phyloP scores from a whole-genome alignment of 192 early-diverging fungal genomes.

The Linnemannia zychae region DNA sequence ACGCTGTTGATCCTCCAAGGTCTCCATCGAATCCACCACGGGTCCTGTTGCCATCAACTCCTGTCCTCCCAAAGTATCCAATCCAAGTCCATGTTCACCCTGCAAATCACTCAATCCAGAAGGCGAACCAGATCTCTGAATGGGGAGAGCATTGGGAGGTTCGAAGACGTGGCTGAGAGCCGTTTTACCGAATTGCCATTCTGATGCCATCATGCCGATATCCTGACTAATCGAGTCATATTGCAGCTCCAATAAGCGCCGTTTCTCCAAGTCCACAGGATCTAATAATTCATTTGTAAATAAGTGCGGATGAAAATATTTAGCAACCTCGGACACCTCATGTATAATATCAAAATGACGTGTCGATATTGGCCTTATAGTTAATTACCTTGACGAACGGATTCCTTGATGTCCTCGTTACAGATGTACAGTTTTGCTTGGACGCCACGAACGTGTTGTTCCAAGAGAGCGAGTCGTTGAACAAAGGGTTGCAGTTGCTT shows the following conservation, averaged over 20 bases:
- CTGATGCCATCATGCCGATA: conserved; percentile 61
- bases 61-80: conserved; percentile 15
- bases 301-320: not conserved
- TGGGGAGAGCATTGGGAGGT: conserved; percentile 15
- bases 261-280: conserved; percentile 26
- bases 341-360: not conserved
- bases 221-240: conserved; percentile 63
- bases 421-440: conserved; percentile 71
- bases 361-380: not conserved
- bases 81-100: conserved; percentile 8
- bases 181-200: conserved; percentile 66
- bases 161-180: conserved; percentile 58
- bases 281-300: conserved; percentile 20
- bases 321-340: not conserved
- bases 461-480: conserved; percentile 59
- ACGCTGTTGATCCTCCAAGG: conserved; percentile 42
- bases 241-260: conserved; percentile 55
- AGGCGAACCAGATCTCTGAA: not conserved
- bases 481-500: conserved; percentile 57
- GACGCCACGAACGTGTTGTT: conserved; percentile 67
- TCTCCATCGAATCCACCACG: conserved; percentile 35
- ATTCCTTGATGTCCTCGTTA: conserved; percentile 65
- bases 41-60: not conserved
- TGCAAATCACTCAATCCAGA: conserved; percentile 3
- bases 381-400: conserved; percentile 39